Evolutionary conservation across 441 rosid genomes (phyloP).

Genomic region (Erodium texanum): DNA sequence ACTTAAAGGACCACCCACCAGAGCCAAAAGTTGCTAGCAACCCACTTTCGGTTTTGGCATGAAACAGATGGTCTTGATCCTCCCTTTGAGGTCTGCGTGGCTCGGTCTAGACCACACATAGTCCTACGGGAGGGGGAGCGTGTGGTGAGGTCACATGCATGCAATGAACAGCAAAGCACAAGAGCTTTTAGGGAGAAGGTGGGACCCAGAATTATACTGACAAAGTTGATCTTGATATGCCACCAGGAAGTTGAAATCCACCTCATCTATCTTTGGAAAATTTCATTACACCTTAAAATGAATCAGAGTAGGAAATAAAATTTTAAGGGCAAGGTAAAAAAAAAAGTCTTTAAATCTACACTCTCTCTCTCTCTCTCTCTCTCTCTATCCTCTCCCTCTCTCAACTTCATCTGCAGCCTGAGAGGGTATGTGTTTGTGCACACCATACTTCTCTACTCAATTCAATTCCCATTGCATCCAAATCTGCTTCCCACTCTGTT

Average conservation of each 20-base stretch:
- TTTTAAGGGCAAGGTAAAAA: not conserved
- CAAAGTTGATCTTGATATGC: conserved; percentile 30
- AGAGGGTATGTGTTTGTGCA: conserved; percentile 28
- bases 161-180: conserved; percentile 10
- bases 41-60: too few relatives aligned
- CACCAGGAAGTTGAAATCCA: conserved; percentile 19
- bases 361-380: conserved; percentile 3
- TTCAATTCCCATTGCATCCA: conserved; percentile 13
- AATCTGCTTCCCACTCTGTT: conserved; percentile 8
- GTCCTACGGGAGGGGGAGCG: not conserved
- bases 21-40: too few relatives aligned
- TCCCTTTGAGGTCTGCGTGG: not conserved
- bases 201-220: conserved; percentile 17
- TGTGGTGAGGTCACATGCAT: conserved; percentile 8
- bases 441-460: conserved; percentile 20
- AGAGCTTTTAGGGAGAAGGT: not conserved
- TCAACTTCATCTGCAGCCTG: conserved; percentile 35
- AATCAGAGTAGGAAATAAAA: not conserved
- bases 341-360: conserved; percentile 1
- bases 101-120: not conserved
- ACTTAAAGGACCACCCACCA: too few relatives aligned
- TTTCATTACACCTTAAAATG: conserved; percentile 11
- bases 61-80: too few relatives aligned
- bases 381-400: conserved; percentile 21
- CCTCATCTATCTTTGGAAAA: conserved; percentile 14